Percentiles rank a stretch among this genome's conserved stretches.
These are phyloP conservation scores for Pisolithus albus DNA, from an alignment of 768 basidiomycete genomes.

Conservation along the genomic window DNA sequence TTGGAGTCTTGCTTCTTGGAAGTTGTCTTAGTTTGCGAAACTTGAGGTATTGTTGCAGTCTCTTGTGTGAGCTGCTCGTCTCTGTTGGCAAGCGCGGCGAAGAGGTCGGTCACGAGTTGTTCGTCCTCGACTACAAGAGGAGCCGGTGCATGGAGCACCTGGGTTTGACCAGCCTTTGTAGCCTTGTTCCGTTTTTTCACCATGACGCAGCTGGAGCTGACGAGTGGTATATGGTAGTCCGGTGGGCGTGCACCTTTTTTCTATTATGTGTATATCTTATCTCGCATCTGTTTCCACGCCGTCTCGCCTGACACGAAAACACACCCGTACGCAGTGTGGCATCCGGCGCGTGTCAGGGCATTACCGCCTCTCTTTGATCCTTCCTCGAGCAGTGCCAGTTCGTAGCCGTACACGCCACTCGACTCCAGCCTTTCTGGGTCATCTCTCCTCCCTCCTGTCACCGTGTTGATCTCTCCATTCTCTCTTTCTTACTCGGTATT, in stretches of 20 bases:
- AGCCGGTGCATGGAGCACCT: conserved; percentile 19
- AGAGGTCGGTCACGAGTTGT: conserved; percentile 65
- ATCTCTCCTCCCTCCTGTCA: no score
- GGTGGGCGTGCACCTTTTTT: neutral
- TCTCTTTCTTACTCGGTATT: neutral
- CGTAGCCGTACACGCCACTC: no score
- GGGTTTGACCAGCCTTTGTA: conserved; percentile 35
- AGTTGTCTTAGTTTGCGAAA: conserved; percentile 16
- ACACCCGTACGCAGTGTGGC: no score
- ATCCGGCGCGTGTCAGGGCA: no score
- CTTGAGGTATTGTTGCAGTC: conserved; percentile 39
- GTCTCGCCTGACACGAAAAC: no score
- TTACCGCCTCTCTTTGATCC: no score
- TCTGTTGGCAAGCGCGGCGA: conserved; percentile 67
- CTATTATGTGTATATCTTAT: no score
- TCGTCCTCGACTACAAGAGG: conserved; percentile 40
- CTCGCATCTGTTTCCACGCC: no score
- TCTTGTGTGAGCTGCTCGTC: conserved; percentile 44
- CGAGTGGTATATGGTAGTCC: no score
- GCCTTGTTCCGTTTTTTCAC: conserved; percentile 51
- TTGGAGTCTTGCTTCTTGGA: conserved; percentile 51
- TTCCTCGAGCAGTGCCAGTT: no score
- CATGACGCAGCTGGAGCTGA: conserved; percentile 26
- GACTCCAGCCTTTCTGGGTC: no score
- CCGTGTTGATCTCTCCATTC: no score